Conservation (phyloP, 2,329 filamentous ascomycete species). For the Ophiosphaerella narmari region DNA sequence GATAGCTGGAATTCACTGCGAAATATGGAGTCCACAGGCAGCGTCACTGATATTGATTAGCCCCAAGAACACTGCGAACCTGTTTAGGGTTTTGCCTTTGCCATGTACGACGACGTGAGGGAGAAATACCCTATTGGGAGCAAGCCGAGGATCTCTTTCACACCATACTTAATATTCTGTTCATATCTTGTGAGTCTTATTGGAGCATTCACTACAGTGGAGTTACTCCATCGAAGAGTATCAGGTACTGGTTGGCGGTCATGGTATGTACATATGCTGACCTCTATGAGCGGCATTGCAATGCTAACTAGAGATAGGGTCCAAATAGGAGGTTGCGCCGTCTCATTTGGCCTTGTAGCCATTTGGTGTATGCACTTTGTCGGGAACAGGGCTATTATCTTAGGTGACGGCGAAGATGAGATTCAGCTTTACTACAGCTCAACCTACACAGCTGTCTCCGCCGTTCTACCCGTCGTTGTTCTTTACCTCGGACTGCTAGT, state of each 20-base stretch:
- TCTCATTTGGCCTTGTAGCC: conserved; percentile 54
- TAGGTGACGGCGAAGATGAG: conserved; percentile 62
- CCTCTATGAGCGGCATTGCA: conserved; percentile 13
- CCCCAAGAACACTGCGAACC: neutral
- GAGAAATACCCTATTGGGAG: conserved; percentile 40
- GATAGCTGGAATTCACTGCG: too few relatives aligned
- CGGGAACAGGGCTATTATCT: conserved; percentile 76
- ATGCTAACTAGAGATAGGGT: conserved; percentile 36
- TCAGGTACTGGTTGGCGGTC: conserved; percentile 53
- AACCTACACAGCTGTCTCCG: conserved; percentile 74
- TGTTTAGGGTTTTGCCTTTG: neutral
- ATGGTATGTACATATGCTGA: conserved; percentile 34
- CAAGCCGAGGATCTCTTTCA: conserved; percentile 48
- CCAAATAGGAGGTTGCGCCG: conserved; percentile 48
- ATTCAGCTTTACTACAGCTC: conserved; percentile 76
- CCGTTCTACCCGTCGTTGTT: conserved; percentile 78
- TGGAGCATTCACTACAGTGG: conserved; percentile 78
- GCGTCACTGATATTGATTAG: neutral
- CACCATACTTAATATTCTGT: conserved; percentile 50
- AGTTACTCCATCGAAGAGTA: conserved; percentile 78
- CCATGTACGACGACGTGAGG: conserved; percentile 18
- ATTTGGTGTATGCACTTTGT: conserved; percentile 74
- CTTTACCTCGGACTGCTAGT: conserved; percentile 73
- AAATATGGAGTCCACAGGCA: neutral
- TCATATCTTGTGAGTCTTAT: conserved; percentile 73